Evolutionary conservation across 2,329 filamentous ascomycete genomes (phyloP).

Genomic region (Aspergillus fumigatus): DNA sequence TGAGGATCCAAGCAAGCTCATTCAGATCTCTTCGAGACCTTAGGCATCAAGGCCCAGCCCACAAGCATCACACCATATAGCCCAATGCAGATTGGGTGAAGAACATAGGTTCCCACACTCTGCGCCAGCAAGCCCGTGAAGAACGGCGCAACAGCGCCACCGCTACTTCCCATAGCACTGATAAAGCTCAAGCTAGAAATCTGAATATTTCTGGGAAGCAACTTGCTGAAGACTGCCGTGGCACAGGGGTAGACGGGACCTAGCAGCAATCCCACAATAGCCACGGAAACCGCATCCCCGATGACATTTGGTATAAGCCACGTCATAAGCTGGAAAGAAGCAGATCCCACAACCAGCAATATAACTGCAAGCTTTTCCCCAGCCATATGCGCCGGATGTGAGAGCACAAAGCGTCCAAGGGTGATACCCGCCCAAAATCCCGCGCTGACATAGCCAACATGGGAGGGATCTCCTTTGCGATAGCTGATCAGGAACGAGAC

Average conservation of each 20-base stretch:
- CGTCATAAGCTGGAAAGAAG: constrained; percentile 68
- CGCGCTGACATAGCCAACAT: constrained; percentile 75
- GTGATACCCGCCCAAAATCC: constrained; percentile 69
- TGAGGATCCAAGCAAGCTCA: constrained; percentile 16
- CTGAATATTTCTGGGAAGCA: constrained; percentile 34
- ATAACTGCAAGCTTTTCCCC: constrained; percentile 70
- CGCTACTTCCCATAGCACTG: constrained; percentile 39
- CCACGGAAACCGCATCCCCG: constrained; percentile 62
- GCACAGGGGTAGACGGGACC: constrained; percentile 77
- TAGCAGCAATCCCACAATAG: constrained; percentile 67
- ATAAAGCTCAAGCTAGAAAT: constrained; percentile 37
- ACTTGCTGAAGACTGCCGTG: constrained; percentile 56
- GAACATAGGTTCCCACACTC: constrained; percentile 44
- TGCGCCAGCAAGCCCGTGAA: constrained; percentile 48
- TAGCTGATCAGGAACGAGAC: constrained; percentile 76
- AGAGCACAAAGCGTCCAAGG: constrained; percentile 67
- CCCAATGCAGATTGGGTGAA: constrained; percentile 53
- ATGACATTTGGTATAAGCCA: constrained; percentile 76
- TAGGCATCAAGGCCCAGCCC: constrained; percentile 51
- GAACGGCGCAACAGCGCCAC: constrained; percentile 43
- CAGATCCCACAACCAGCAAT: constrained; percentile 55
- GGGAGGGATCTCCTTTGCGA: constrained; percentile 63
- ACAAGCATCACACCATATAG: constrained; percentile 51
- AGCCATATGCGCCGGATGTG: constrained; percentile 59
- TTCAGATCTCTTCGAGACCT: constrained; percentile 47